Percentiles rank a stretch among this genome's conserved stretches.
phyloP scores from a whole-genome alignment of 1,139 yeast species.

The Yarrowia galli region DNA sequence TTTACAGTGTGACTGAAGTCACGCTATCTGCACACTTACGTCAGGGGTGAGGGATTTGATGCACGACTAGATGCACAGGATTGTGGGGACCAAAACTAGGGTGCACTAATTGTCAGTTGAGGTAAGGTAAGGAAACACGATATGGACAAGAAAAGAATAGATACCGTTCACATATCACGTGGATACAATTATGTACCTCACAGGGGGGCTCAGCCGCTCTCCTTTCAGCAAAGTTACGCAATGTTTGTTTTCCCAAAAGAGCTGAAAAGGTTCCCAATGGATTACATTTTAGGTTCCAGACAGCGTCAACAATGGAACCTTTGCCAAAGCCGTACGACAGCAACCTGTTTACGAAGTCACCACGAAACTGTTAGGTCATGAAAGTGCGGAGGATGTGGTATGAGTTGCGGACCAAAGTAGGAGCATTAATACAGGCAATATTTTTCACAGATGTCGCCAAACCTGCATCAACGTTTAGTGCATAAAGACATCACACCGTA shows the following conservation, averaged over 20 bases:
- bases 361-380: background rate
- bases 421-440: background rate
- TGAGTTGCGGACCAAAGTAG: background rate
- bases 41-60: conserved; percentile 34
- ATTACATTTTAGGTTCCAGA: conserved; percentile 17
- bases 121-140: conserved; percentile 1
- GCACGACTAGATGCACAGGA: conserved; percentile 22
- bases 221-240: conserved; percentile 21
- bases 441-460: background rate
- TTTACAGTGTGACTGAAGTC: conserved; percentile 1
- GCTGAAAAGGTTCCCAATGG: conserved; percentile 27
- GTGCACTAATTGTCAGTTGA: conserved; percentile 2
- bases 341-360: background rate
- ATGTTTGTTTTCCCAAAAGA: conserved; percentile 34
- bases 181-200: conserved; percentile 7
- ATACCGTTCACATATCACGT: background rate
- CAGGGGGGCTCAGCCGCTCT: conserved; percentile 27
- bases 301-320: conserved; percentile 34
- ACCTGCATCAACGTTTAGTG: background rate
- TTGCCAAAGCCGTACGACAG: conserved; percentile 35
- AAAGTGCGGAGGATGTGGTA: background rate
- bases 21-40: conserved; percentile 36
- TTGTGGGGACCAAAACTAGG: conserved; percentile 16
- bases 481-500: conserved; percentile 19
- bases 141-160: background rate